Conservation (phyloP, 2,329 filamentous ascomycete species). For the Aspergillus hortae region DNA sequence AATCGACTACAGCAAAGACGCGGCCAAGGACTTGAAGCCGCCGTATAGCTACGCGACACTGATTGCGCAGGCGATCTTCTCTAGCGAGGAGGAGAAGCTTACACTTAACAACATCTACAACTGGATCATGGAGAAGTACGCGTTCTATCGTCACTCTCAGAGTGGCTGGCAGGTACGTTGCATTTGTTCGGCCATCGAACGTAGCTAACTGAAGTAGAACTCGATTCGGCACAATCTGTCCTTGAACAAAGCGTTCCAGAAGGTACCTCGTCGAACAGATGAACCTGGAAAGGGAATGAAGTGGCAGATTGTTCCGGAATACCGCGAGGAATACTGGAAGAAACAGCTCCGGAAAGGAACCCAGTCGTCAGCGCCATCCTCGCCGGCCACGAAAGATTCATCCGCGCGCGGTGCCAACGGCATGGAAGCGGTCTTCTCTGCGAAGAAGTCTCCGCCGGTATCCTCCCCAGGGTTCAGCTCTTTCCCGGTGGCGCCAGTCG, state of each 20-base stretch:
- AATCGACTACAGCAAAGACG: slow-evolving; percentile 66
- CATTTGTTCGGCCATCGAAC: not conserved
- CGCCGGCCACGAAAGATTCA: slow-evolving; percentile 43
- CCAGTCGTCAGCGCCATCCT: slow-evolving; percentile 45
- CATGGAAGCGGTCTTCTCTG: slow-evolving; percentile 39
- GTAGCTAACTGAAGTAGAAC: slow-evolving; percentile 55
- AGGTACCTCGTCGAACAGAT: slow-evolving; percentile 85
- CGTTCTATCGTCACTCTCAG: slow-evolving; percentile 84
- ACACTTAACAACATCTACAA: slow-evolving; percentile 91
- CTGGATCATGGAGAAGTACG: slow-evolving; percentile 86
- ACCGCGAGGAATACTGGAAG: slow-evolving; percentile 82
- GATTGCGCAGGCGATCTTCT: slow-evolving; percentile 93
- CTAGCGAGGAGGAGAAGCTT: slow-evolving; percentile 79
- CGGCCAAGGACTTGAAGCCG: slow-evolving; percentile 87
- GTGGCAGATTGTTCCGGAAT: slow-evolving; percentile 86
- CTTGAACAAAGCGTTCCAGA: slow-evolving; percentile 89
- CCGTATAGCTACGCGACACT: slow-evolving; percentile 95
- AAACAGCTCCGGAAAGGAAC: slow-evolving; percentile 50
- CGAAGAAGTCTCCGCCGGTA: slow-evolving; percentile 37
- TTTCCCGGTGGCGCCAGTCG: slow-evolving; percentile 39
- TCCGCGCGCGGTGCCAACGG: slow-evolving; percentile 36
- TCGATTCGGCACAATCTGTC: slow-evolving; percentile 96
- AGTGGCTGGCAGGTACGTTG: slow-evolving; percentile 82
- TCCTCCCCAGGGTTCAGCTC: slow-evolving; percentile 41
- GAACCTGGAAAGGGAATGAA: slow-evolving; percentile 99